Evolutionary conservation across 129 eudicot genomes (phyloP), one percentile per base, ranked within the genome.

Genomic region (Oenanthe sinensis): DNA sequence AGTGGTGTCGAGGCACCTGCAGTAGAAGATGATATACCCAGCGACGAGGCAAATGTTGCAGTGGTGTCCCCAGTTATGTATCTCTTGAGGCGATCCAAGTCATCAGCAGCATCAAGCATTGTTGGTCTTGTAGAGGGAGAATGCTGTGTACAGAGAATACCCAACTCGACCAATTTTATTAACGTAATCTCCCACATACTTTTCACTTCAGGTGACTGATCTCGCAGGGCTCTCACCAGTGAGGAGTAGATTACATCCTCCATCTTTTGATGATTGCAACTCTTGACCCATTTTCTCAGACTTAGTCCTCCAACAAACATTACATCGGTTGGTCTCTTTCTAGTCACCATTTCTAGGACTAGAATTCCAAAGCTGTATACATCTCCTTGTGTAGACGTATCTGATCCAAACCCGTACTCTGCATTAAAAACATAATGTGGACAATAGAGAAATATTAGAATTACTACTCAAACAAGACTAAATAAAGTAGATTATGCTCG

Each of bases 391-490:
- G 89, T 89, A 6, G 90, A 87, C 6, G 86, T 78, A 79, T 36
- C 77, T 68, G 89, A 83, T 79, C 93, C 91, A 71, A 87, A 81
- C n/a, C 84, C 91, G 26, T 87, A 89, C 81, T 87, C 93, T 89
- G 75, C 43, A 69, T 24, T 71, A 33, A 65, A 46, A 47, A 80
- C 22, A 60, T 33, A n/a, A 8, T 4, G 10, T 14, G 1, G 4
- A 20, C 54, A 37, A 40, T 6, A 47, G 54, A n/a, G 36, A 79
- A 62, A 45, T 26, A 26, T 68, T 13, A 28, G 19, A 17, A 30
- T 30, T 65, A 28, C 20, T 28, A 65, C 71, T 28, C 9, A 69
- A 68, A 17, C 17, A 71, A 19, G 48, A 71, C 10, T 8, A 26
- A 65, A 14, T 12, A 14, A 58, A 65, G 42, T 11, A 65, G 4